A percentile compares a stretch with the other conserved stretches of the same genome.
Evolutionary conservation across 176 grass and related monocot genomes (phyloP).

Genomic region (Cenchrus fungigraminus): DNA sequence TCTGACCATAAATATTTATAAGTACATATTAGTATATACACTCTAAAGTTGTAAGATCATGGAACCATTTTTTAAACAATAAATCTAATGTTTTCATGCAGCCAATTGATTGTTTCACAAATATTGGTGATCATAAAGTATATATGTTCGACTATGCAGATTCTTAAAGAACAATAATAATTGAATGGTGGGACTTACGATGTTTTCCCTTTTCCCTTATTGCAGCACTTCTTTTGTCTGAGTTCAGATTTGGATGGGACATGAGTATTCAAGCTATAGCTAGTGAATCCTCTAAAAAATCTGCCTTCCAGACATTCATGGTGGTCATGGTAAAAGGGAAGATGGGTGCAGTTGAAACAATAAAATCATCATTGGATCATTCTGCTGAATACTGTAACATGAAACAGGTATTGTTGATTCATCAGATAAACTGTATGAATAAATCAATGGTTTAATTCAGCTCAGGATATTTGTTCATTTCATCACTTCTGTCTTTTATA

Average conservation of each 20-base stretch:
- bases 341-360: slow-evolving; percentile 45
- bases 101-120: not conserved
- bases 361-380: slow-evolving; percentile 61
- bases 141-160: not conserved
- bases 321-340: slow-evolving; percentile 74
- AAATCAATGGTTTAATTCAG: slow-evolving; percentile 26
- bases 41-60: not conserved
- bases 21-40: not conserved
- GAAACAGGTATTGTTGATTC: slow-evolving; percentile 65
- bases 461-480: slow-evolving; percentile 1
- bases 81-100: not conserved
- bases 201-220: slow-evolving; percentile 30
- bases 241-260: slow-evolving; percentile 95
- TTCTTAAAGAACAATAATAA: slow-evolving; percentile 15
- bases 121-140: not conserved
- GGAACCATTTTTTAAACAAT: not conserved
- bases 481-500: not conserved
- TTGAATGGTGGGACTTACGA: not conserved
- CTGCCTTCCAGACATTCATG: slow-evolving; percentile 95
- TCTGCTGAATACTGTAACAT: slow-evolving; percentile 62
- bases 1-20: slow-evolving; percentile 1
- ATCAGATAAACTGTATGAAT: slow-evolving; percentile 29
- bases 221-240: slow-evolving; percentile 80
- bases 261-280: slow-evolving; percentile 80
- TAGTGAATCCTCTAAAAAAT: slow-evolving; percentile 56